These are phyloP conservation scores for Lagerstroemia speciosa DNA, from an alignment of 345 rosid genomes.

Conservation along the genomic window DNA sequence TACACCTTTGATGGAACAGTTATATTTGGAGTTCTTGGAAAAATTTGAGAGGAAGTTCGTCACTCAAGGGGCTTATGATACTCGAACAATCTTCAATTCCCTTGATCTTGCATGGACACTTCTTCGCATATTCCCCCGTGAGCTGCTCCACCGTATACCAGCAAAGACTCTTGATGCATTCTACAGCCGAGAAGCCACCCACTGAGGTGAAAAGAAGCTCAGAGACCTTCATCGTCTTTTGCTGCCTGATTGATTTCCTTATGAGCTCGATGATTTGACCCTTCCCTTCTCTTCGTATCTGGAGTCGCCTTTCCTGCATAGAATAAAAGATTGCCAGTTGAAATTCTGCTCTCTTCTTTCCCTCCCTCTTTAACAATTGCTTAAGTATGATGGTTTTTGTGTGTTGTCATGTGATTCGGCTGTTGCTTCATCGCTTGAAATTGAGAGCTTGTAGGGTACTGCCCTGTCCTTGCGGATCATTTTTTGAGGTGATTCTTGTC, in stretches of 20 bases:
- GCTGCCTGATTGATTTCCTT: not conserved
- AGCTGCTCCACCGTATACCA: conserved; percentile 96
- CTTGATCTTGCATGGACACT: conserved; percentile 95
- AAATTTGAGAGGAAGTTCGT: conserved; percentile 95
- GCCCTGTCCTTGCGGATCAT: not conserved
- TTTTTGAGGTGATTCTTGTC: not conserved
- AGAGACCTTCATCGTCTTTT: not conserved
- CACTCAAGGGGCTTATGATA: conserved; percentile 85
- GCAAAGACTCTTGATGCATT: conserved; percentile 83
- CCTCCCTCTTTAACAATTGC: too few relatives aligned
- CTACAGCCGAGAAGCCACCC: conserved; percentile 69
- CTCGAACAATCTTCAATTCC: conserved; percentile 86
- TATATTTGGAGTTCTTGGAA: conserved; percentile 85
- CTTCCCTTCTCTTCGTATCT: not conserved
- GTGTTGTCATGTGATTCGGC: not conserved
- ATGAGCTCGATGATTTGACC: conserved; percentile 3
- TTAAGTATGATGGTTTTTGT: not conserved
- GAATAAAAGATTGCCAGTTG: not conserved
- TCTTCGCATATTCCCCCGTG: conserved; percentile 97
- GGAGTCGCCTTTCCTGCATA: not conserved
- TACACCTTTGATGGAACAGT: conserved; percentile 38
- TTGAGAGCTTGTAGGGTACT: not conserved
- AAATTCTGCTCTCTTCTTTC: not conserved
- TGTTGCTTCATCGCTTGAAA: not conserved
- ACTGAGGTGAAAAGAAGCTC: conserved; percentile 19